phyloP scores from a whole-genome alignment of 148 eudicot genomes.

The Bassia scoparia region DNA sequence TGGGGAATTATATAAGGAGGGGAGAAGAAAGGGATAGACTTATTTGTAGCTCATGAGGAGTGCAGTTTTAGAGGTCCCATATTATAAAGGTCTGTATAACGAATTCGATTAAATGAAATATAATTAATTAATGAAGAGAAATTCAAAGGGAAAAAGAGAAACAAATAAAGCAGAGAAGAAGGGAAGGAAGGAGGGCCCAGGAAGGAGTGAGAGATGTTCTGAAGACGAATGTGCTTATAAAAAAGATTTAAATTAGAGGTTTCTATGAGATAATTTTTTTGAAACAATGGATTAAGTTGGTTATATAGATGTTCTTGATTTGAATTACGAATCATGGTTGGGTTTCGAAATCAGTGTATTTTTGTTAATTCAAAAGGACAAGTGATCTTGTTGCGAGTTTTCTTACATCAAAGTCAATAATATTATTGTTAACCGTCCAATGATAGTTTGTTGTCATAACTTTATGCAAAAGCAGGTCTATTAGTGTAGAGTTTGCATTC shows the following conservation, averaged over 20 bases:
- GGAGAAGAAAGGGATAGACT: not conserved
- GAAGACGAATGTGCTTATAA: slow-evolving; percentile 29
- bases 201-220: slow-evolving; percentile 27
- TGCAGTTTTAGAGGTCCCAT: slow-evolving; percentile 30
- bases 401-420: too few relatives aligned
- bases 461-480: too few relatives aligned
- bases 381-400: too few relatives aligned
- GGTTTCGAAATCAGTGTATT: too few relatives aligned
- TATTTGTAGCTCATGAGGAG: slow-evolving; percentile 12
- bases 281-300: too few relatives aligned
- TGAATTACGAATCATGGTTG: too few relatives aligned
- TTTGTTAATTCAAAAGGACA: too few relatives aligned
- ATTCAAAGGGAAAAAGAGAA: not conserved
- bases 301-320: too few relatives aligned
- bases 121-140: not conserved
- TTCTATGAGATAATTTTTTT: not conserved
- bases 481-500: too few relatives aligned
- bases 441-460: too few relatives aligned
- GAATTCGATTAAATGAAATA: not conserved
- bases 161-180: not conserved
- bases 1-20: slow-evolving; percentile 31
- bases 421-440: too few relatives aligned
- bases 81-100: not conserved
- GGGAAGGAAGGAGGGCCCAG: not conserved
- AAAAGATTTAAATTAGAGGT: slow-evolving; percentile 17